Evolutionary conservation across 352 stramenopile genomes (phyloP).

Genomic region (Phytophthora chlamydospora): DNA sequence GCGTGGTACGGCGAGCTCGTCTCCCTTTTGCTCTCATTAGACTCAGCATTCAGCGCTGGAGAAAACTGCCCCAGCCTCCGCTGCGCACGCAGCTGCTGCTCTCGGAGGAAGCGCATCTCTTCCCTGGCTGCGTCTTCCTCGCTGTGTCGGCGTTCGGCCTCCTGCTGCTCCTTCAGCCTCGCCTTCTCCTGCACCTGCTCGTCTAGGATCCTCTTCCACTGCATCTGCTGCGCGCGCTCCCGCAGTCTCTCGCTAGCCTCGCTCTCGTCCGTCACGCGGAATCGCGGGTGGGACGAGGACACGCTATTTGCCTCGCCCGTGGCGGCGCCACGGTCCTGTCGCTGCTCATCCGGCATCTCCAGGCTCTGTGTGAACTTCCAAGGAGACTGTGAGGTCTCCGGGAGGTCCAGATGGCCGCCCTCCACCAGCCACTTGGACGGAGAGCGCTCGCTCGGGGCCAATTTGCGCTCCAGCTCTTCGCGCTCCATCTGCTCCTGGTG

Average conservation of each 20-base stretch:
- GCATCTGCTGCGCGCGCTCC: constrained; percentile 71
- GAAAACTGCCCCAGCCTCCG: constrained; percentile 42
- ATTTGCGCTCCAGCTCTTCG: constrained; percentile 62
- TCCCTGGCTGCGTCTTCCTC: constrained; percentile 54
- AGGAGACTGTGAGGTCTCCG: constrained; percentile 14
- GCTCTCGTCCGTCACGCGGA: constrained; percentile 63
- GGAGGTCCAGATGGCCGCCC: constrained; percentile 46
- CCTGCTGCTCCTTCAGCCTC: constrained; percentile 51
- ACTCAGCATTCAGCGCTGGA: constrained; percentile 16
- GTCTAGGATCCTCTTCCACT: constrained; percentile 72
- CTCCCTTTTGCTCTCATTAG: constrained; percentile 18
- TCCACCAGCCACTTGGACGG: constrained; percentile 79
- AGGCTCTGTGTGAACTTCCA: constrained; percentile 29
- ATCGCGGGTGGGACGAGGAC: constrained; percentile 46
- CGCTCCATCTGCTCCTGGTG: constrained; percentile 57
- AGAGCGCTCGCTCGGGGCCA: constrained; percentile 55
- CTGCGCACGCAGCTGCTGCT: constrained; percentile 70
- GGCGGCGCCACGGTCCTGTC: constrained; percentile 34
- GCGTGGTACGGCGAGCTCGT: constrained; percentile 18
- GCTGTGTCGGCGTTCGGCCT: constrained; percentile 38
- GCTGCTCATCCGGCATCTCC: constrained; percentile 27
- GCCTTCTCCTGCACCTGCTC: constrained; percentile 79
- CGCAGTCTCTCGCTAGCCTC: constrained; percentile 58
- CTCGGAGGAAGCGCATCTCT: constrained; percentile 56
- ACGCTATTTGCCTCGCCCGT: constrained; percentile 34